Evolutionary conservation across 352 stramenopile species (phyloP), one percentile per base, ranked within the genome.

Genomic region (Sclerospora graminicola): DNA sequence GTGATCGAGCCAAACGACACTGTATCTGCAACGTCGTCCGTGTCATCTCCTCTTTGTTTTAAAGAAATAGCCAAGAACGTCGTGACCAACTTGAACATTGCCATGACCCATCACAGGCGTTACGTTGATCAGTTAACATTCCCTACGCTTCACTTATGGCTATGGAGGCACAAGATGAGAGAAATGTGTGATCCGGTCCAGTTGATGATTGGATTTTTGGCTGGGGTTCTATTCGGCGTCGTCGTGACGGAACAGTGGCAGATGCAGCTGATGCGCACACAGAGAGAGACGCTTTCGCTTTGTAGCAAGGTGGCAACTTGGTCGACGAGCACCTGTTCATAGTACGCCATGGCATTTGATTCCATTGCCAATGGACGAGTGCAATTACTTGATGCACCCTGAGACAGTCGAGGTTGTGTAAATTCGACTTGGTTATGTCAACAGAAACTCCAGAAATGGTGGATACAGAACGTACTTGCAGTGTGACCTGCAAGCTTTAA

Each of bases 191-290:
- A 39, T 5, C 44, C 56, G n/a, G 19, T 78, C 30, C 60, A 73
- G 29, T 63, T 77, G 21, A 37, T 78, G 36, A 48, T 63, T 5
- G 63, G 65, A 23, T 36, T 81, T 5, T 15, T 81, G 26, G 54
- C 55, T 31, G 68, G 68, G n/a, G 59, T 76, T 19, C 54, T 59
- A 19, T 40, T 75, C 8, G 65, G 68, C 23, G 43, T 63, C 32
- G 48, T 49, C 11, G 40, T 60, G 8, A 58, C 57, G 2, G 60
- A 58, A 33, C 65, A 63, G 5, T 54, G 55, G 55, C 49, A 53
- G 18, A 10, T 60, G 26, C 50, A 51, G 10, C 13, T 57, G 13
- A 16, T 59, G 33, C 41, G 52, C n/a, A 50, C 45, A 36, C 45
- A 46, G 29, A 16, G 45, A 16, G 45, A 61, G n/a, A 47, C 28